Percentiles rank a stretch among this genome's conserved stretches.
Conservation (phyloP, 805 yeast species). For the Metschnikowia picachoensis region DNA sequence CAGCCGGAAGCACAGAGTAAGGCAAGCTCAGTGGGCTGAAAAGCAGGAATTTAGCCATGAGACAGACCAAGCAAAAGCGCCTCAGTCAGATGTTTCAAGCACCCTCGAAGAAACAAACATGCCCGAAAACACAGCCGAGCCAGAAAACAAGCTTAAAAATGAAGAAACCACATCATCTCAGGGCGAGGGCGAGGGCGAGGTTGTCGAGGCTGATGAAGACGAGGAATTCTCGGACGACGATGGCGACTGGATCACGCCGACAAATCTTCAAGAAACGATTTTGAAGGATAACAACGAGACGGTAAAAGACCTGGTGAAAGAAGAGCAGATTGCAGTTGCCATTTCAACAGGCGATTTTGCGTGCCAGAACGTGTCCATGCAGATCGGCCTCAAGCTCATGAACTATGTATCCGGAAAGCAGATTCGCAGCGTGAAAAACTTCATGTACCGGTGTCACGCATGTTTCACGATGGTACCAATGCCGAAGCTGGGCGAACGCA, state of each 20-base stretch:
- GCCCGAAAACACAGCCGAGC: too few relatives aligned
- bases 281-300: slow-evolving; percentile 64
- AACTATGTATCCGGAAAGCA: slow-evolving; percentile 80
- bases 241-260: slow-evolving; percentile 90
- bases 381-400: slow-evolving; percentile 82
- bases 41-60: too few relatives aligned
- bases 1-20: background rate
- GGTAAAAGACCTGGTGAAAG: slow-evolving; percentile 30
- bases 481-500: slow-evolving; percentile 69
- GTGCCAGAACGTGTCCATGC: slow-evolving; percentile 91
- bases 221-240: slow-evolving; percentile 72
- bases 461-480: slow-evolving; percentile 82
- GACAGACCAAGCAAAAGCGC: too few relatives aligned
- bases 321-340: slow-evolving; percentile 63
- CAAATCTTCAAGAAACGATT: slow-evolving; percentile 68
- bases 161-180: too few relatives aligned
- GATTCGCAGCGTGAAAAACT: slow-evolving; percentile 80
- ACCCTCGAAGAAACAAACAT: too few relatives aligned
- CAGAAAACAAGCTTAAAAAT: too few relatives aligned
- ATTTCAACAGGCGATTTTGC: slow-evolving; percentile 96
- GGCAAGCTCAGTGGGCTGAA: background rate
- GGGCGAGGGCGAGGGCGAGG: too few relatives aligned
- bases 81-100: too few relatives aligned
- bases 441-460: slow-evolving; percentile 96
- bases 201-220: slow-evolving; percentile 1